A percentile compares a stretch with the other conserved stretches of the same genome.
Evolutionary conservation across 208 protist genomes (phyloP).

Genomic region (Leptomonas seymouri): DNA sequence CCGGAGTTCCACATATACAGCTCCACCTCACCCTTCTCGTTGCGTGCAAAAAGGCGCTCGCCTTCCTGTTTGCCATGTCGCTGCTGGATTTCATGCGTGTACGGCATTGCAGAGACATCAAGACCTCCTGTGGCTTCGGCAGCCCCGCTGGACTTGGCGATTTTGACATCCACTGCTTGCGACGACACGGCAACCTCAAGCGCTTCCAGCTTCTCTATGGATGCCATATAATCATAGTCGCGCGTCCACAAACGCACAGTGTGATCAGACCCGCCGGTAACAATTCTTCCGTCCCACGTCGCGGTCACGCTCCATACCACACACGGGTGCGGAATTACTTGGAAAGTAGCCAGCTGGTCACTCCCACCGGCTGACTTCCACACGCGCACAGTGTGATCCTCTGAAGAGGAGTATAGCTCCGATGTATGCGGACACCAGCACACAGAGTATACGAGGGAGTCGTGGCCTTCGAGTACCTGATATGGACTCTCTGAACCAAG

Average conservation of each 20-base stretch:
- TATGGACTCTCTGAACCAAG: conserved; percentile 20
- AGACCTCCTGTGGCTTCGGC: conserved; percentile 32
- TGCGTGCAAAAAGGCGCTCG: conserved; percentile 62
- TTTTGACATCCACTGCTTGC: conserved; percentile 68
- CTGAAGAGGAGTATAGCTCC: conserved; percentile 82
- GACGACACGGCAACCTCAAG: conserved; percentile 55
- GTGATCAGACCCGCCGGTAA: conserved; percentile 87
- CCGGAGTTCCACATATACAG: conserved; percentile 72
- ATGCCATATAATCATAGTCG: conserved; percentile 51
- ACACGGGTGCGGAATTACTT: conserved; percentile 87
- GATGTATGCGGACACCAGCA: conserved; percentile 41
- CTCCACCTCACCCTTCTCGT: conserved; percentile 70
- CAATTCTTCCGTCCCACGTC: conserved; percentile 43
- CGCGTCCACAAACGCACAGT: conserved; percentile 89
- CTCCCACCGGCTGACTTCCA: conserved; percentile 35
- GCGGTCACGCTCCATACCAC: conserved; percentile 90
- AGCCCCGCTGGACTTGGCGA: conserved; percentile 10
- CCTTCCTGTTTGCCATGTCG: conserved; percentile 49
- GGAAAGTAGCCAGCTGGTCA: conserved; percentile 35
- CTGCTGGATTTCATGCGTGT: conserved; percentile 50
- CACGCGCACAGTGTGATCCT: conserved; percentile 88
- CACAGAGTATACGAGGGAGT: conserved; percentile 75
- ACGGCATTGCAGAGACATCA: conserved; percentile 36
- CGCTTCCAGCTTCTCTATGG: conserved; percentile 60
- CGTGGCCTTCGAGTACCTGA: conserved; percentile 50